Evolutionary conservation across 1,284 basidiomycete species (phyloP), one percentile per base, ranked within the genome.

Genomic region (Rhizopogon parksii): DNA sequence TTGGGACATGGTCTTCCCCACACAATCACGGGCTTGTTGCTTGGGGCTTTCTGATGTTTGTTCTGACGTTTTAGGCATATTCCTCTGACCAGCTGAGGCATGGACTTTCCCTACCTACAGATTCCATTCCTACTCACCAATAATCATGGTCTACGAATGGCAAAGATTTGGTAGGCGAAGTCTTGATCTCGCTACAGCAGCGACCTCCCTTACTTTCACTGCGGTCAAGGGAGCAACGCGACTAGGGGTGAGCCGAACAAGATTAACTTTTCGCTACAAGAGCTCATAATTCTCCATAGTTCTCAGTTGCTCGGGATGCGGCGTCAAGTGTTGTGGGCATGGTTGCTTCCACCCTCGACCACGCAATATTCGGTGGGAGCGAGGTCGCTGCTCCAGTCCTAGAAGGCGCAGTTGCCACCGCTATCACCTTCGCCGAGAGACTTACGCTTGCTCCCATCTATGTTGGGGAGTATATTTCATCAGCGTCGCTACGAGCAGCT

Each of bases 391-490:
- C 80, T 12, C 76, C 77, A 21, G 66, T 80, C 25, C 60, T 85
- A 6, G 76, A 78, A 32, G 74, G 74, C 43, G 80, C 81, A 5
- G 75, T 86, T 24, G 74, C 78, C 6, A 75, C 75, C 25, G 81
- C 75, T n/a, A 71, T 89, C 46, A 77, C 78, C 35, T 69, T 86
- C 35, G 79, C 80, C 6, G 88, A 90, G 64, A 77, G 80, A 48
- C 68, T 87, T 40, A 81, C 83, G 4, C 79, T 90, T 37, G 79
- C 81, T 3, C 86, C 87, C 6, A 80, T 89, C 56, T 74, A 81
- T 55, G 68, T 89, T 17, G 80, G 83, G 34, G 85, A 90, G 68
- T 82, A 83, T 57, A 74, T 90, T 50, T 84, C 88, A n/a, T 80
- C 81, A 1, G 84, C 85, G 1, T 85, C 83, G 4, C 71, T 90